Evolutionary conservation across 2,329 filamentous ascomycete genomes (phyloP).

Genomic region (Sporothrix brunneoviolacea): DNA sequence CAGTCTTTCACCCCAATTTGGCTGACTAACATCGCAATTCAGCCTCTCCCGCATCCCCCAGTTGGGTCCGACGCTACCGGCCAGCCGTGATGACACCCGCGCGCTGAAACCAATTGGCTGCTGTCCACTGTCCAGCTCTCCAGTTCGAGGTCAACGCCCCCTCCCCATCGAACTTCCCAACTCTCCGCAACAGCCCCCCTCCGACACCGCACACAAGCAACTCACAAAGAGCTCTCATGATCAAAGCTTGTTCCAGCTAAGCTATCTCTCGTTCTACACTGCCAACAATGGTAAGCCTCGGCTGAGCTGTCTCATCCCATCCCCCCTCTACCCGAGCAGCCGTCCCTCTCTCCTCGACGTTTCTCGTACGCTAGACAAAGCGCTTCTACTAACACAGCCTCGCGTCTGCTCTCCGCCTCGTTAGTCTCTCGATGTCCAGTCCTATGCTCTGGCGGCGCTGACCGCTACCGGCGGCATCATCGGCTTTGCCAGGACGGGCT

Average conservation of each 20-base stretch:
- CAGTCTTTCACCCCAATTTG: too few species aligned
- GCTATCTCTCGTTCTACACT: too few species aligned
- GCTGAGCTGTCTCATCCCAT: background rate
- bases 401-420: background rate
- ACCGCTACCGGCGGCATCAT: slow-evolving; percentile 83
- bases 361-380: background rate
- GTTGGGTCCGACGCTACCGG: too few species aligned
- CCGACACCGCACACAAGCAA: too few species aligned
- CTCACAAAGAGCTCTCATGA: too few species aligned
- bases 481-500: slow-evolving; percentile 79
- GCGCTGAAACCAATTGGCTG: background rate
- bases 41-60: background rate
- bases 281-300: slow-evolving; percentile 7
- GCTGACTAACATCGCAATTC: background rate
- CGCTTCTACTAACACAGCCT: slow-evolving; percentile 5
- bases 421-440: slow-evolving; percentile 42
- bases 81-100: too few species aligned
- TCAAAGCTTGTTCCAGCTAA: too few species aligned
- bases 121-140: background rate
- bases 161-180: too few species aligned
- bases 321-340: background rate
- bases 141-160: too few species aligned
- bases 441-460: slow-evolving; percentile 70
- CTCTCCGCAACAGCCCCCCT: too few species aligned
- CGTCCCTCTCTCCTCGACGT: background rate